phyloP scores from a whole-genome alignment of 2,329 filamentous ascomycete species.

The Neophaeococcomyces mojaviensis region DNA sequence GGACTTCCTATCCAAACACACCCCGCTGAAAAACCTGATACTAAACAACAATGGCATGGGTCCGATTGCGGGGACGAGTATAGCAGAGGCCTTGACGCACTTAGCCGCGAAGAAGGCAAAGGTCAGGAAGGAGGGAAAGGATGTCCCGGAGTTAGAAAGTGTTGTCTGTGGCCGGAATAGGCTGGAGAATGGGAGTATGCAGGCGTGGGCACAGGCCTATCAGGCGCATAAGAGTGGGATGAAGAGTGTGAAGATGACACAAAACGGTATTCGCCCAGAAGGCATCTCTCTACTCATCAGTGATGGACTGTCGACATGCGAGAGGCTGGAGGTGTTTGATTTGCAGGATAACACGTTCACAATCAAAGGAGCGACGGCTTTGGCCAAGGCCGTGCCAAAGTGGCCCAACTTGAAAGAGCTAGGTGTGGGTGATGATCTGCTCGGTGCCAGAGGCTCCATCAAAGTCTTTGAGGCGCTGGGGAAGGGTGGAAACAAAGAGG shows the following conservation, averaged over 20 bases:
- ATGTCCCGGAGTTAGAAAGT: slow-evolving; percentile 82
- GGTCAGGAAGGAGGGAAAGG: slow-evolving; percentile 55
- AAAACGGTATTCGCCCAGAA: slow-evolving; percentile 93
- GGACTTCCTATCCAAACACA: slow-evolving; percentile 80
- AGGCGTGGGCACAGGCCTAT: slow-evolving; percentile 84
- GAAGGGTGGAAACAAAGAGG: slow-evolving; percentile 66
- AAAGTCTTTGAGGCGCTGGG: slow-evolving; percentile 66
- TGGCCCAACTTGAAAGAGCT: slow-evolving; percentile 77
- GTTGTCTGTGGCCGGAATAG: slow-evolving; percentile 94
- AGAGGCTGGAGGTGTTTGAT: slow-evolving; percentile 67
- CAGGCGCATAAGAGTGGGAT: slow-evolving; percentile 66
- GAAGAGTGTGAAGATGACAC: slow-evolving; percentile 89
- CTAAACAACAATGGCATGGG: slow-evolving; percentile 98
- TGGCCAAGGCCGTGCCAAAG: slow-evolving; percentile 64
- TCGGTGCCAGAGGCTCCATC: slow-evolving; percentile 69
- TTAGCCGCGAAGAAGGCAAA: slow-evolving; percentile 78
- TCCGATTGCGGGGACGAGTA: slow-evolving; percentile 77
- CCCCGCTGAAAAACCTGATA: slow-evolving; percentile 85
- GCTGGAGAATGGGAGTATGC: slow-evolving; percentile 93
- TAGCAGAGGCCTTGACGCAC: slow-evolving; percentile 77
- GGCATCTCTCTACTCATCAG: slow-evolving; percentile 76
- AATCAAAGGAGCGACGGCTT: slow-evolving; percentile 64
- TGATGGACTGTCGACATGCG: slow-evolving; percentile 66
- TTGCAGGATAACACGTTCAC: slow-evolving; percentile 98
- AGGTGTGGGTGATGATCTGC: slow-evolving; percentile 78